phyloP scores from a whole-genome alignment of 768 basidiomycete genomes.

The Mycena kentingensis region DNA sequence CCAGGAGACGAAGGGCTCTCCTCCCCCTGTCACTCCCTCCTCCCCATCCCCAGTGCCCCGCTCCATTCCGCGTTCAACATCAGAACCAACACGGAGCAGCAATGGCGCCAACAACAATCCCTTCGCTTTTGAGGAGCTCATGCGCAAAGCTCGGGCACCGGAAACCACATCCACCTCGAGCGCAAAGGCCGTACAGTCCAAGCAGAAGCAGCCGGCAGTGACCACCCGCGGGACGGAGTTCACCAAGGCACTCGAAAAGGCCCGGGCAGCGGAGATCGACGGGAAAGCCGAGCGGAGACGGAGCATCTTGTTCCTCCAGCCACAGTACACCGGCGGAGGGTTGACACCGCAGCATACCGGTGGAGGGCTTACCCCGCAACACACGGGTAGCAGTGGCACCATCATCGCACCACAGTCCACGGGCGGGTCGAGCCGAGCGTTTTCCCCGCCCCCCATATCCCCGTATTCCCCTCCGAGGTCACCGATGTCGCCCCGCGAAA shows the following conservation, averaged over 20 bases:
- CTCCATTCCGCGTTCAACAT: not conserved
- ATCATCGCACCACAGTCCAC: conserved; percentile 11
- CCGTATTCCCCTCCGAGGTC: conserved; percentile 7
- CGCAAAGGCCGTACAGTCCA: not conserved
- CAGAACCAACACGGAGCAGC: not conserved
- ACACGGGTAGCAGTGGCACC: conserved; percentile 10
- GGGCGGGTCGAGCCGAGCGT: conserved; percentile 1
- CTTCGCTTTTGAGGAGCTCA: conserved; percentile 1
- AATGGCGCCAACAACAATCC: not conserved
- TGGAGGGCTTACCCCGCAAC: conserved; percentile 6
- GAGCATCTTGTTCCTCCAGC: conserved; percentile 21
- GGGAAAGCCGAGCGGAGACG: conserved; percentile 17
- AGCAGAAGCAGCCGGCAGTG: conserved; percentile 1
- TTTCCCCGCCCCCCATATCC: conserved; percentile 11
- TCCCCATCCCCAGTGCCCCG: not conserved
- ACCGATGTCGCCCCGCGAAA: conserved; percentile 1
- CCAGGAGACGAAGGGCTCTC: not conserved
- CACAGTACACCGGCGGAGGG: conserved; percentile 13
- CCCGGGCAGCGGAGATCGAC: conserved; percentile 40
- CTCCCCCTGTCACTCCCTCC: not conserved
- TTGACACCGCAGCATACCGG: conserved; percentile 15
- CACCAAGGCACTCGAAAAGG: conserved; percentile 42
- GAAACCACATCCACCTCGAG: not conserved
- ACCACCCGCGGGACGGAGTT: conserved; percentile 38
- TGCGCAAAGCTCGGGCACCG: not conserved